Evolutionary conservation across 73 alveolate species (phyloP), one percentile per base, ranked within the genome.

Genomic region (Uronychia setigera): DNA sequence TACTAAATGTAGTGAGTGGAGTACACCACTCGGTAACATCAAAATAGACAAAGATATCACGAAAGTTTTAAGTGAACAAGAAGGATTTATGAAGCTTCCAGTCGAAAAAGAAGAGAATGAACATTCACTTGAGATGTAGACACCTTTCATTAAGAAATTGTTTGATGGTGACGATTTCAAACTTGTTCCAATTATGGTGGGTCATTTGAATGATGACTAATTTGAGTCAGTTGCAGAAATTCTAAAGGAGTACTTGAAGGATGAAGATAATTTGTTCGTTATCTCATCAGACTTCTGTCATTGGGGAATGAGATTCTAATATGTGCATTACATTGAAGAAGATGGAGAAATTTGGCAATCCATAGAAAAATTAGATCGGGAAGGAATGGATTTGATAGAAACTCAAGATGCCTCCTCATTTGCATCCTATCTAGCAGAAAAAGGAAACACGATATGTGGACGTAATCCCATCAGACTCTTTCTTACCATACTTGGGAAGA

Each of bases 221-320:
- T 97, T 95, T 77, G 83, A 81, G 81, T 91, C 87, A 35, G 83
- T 86, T 46, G 99, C 98, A 0, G 78, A 85, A 57, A 80, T 88
- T 28, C 89, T 97, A 46, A 96, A 92, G 33, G 92, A 90, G 87
- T 96, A 93, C 82, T 95, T 96, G 85, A 82, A 78, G 46, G 98
- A 97, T 88, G 92, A 91, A 59, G 92, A 92, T 29, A 97, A 93
- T 32, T 74, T 97, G 33, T 97, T 97, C 86, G 95, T 96, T 0
- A 86, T 97, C 25, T 96, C 99, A 32, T 88, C 97, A 29, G 99
- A 97, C 89, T 97, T 97, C 81, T 97, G 99, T 82, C 99, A 97
- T 90, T 97, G 99, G 99, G 99, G 99, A 74, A 59, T 83, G 59
- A 82, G 84, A 58, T 96, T 93, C 77, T 91, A 67, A 29, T 87